Conservation (phyloP, 257 asterid species). For the Capsicum chinense region DNA sequence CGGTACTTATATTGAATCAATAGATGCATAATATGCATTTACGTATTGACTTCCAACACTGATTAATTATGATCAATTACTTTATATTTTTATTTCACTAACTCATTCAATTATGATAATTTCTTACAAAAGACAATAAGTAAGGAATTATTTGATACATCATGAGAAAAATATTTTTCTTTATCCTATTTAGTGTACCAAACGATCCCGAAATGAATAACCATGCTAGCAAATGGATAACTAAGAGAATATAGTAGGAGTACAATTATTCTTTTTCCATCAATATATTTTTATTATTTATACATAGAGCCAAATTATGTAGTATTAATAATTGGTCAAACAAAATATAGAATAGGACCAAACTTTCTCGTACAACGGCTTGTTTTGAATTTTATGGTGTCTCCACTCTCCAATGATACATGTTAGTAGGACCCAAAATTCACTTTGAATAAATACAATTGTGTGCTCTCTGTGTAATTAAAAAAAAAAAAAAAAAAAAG, state of each 20-base stretch:
- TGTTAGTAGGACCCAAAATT: not conserved
- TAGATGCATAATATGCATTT: too few species aligned
- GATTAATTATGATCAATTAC: too few species aligned
- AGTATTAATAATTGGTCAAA: constrained; percentile 14
- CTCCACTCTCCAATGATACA: not conserved
- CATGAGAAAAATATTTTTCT: too few species aligned
- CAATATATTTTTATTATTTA: not conserved
- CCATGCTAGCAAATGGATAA: not conserved
- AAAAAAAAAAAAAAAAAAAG: not conserved
- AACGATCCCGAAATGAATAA: not conserved
- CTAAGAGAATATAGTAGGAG: not conserved
- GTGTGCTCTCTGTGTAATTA: not conserved
- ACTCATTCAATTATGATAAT: too few species aligned
- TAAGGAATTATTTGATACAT: too few species aligned
- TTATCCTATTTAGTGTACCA: too few species aligned
- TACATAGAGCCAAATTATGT: not conserved
- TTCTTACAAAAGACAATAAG: not conserved
- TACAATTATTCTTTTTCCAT: not conserved
- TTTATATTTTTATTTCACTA: too few species aligned
- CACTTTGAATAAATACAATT: not conserved
- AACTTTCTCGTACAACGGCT: constrained; percentile 62
- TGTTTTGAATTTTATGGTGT: constrained; percentile 42
- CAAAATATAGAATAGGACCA: constrained; percentile 31
- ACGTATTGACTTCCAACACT: not conserved
- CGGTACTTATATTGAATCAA: too few species aligned